Conservation (phyloP, 1,284 basidiomycete species). For the Ganoderma multipileum region DNA sequence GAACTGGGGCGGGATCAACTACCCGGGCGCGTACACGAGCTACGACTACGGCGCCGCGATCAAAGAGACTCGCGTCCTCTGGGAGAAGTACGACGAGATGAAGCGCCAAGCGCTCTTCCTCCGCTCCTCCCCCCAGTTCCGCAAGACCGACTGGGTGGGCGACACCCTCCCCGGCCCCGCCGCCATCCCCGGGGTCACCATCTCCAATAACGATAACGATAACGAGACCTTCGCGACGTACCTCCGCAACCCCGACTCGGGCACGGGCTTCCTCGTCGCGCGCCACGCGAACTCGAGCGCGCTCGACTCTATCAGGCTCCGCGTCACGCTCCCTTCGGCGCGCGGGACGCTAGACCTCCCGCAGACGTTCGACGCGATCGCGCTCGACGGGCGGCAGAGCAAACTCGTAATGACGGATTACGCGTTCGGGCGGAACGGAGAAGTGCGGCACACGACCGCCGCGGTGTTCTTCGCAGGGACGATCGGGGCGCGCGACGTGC, state of each 20-base stretch:
- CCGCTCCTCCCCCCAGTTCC: constrained; percentile 75
- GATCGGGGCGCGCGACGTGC: constrained; percentile 71
- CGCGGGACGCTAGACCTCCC: constrained; percentile 61
- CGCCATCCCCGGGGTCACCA: constrained; percentile 50
- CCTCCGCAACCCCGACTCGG: constrained; percentile 71
- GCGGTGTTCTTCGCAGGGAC: constrained; percentile 69
- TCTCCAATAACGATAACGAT: constrained; percentile 47
- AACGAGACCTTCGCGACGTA: constrained; percentile 60
- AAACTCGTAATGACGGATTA: constrained; percentile 78
- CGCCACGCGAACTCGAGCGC: constrained; percentile 65
- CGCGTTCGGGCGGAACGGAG: constrained; percentile 60
- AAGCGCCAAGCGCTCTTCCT: constrained; percentile 80
- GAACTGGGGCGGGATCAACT: constrained; percentile 71
- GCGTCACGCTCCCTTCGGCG: constrained; percentile 60
- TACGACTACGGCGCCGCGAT: constrained; percentile 77
- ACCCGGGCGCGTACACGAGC: constrained; percentile 39
- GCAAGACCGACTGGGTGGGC: constrained; percentile 79
- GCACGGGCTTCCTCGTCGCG: constrained; percentile 71
- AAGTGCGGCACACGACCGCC: constrained; percentile 70
- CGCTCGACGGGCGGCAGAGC: constrained; percentile 72
- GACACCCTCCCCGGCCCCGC: constrained; percentile 53
- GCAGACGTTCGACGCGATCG: constrained; percentile 54
- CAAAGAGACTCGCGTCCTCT: constrained; percentile 72
- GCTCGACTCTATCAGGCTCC: constrained; percentile 48
- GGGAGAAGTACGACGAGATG: constrained; percentile 74